Conservation (phyloP, 1,284 basidiomycete genomes). For the Mrakiaceae sp. region DNA sequence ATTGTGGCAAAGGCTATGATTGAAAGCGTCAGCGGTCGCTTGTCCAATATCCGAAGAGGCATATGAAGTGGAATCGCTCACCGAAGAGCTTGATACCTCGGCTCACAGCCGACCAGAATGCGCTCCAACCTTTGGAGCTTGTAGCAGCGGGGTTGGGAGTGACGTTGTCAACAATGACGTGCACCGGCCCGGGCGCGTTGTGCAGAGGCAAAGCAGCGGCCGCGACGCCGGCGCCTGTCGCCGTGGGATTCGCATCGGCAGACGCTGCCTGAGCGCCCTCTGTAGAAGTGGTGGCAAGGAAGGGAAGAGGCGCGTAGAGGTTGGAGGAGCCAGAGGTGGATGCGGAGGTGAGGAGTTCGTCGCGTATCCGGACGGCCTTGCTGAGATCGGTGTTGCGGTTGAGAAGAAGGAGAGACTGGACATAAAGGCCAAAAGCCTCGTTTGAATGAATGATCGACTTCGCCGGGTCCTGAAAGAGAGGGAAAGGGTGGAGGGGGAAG, state of each 20-base stretch:
- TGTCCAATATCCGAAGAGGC: neutral
- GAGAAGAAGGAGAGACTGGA: slow-evolving; percentile 16
- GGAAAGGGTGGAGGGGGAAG: neutral
- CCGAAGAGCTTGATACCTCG: slow-evolving; percentile 14
- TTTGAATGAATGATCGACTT: slow-evolving; percentile 17
- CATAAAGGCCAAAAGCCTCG: slow-evolving; percentile 19
- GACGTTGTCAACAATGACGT: slow-evolving; percentile 5
- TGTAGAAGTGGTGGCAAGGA: neutral
- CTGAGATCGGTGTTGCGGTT: slow-evolving; percentile 11
- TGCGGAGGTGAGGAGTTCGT: slow-evolving; percentile 11
- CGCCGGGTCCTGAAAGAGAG: slow-evolving; percentile 12
- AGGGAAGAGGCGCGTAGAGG: neutral
- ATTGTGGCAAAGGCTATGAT: slow-evolving; percentile 51
- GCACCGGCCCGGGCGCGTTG: neutral
- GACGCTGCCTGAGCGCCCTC: neutral
- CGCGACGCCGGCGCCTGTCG: neutral
- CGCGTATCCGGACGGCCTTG: slow-evolving; percentile 18
- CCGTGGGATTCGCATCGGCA: neutral
- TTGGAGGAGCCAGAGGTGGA: neutral
- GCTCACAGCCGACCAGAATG: neutral
- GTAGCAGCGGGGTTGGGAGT: too few relatives aligned
- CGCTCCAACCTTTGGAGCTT: neutral
- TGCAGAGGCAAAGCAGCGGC: neutral
- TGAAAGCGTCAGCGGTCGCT: neutral
- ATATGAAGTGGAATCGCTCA: slow-evolving; percentile 10